Percentiles rank a stretch among this genome's conserved stretches.
phyloP scores from a whole-genome alignment of 371 early-diverging fungal genomes.

The Massospora cicadina region DNA sequence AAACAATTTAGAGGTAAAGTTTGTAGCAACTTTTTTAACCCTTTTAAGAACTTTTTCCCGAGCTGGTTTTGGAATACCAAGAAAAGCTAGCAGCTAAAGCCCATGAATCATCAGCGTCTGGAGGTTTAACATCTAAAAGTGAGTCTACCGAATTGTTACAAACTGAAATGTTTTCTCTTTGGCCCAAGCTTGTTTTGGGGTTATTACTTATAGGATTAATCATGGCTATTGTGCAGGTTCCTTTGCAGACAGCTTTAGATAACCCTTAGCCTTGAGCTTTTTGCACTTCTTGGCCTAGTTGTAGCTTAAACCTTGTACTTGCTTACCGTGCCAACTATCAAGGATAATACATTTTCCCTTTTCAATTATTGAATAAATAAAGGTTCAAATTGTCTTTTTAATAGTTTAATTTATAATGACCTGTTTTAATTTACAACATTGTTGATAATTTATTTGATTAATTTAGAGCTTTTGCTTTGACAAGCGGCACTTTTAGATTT shows the following conservation, averaged over 20 bases:
- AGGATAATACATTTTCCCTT: too few relatives aligned
- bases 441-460: not conserved
- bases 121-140: not conserved
- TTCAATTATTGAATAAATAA: too few relatives aligned
- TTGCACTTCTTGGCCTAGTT: too few relatives aligned
- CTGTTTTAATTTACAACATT: not conserved
- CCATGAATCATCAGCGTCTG: not conserved
- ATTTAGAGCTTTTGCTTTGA: too few relatives aligned
- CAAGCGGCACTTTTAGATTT: too few relatives aligned
- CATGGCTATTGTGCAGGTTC: not conserved
- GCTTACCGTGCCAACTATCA: too few relatives aligned
- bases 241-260: not conserved
- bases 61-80: not conserved
- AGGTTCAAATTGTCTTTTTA: not conserved
- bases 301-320: too few relatives aligned
- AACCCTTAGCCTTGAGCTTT: too few relatives aligned
- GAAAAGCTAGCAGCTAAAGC: not conserved
- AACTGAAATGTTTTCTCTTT: not conserved
- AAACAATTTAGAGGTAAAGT: not conserved
- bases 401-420: not conserved
- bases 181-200: not conserved
- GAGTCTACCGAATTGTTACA: not conserved
- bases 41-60: not conserved
- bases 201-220: not conserved
- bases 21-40: not conserved